phyloP scores from a whole-genome alignment of 164 flowering plant species.

The Buxus sempervirens region DNA sequence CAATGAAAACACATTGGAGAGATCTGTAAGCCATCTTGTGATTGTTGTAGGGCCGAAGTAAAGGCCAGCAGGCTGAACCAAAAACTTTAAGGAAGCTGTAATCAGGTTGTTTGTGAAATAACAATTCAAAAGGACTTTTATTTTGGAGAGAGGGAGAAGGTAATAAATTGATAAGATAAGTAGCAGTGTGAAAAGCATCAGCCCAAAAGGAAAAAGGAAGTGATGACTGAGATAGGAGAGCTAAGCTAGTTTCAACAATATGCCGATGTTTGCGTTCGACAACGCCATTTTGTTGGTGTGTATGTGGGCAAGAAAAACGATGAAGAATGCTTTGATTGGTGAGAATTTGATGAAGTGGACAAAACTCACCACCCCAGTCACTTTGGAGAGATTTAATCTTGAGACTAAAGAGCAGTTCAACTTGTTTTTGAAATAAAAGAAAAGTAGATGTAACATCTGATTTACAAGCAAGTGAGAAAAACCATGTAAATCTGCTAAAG shows the following conservation, averaged over 20 bases:
- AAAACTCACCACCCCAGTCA: too few species aligned
- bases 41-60: not conserved
- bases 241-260: not conserved
- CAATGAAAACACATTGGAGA: not conserved
- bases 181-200: conserved; percentile 3
- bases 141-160: not conserved
- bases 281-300: not conserved
- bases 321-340: too few species aligned
- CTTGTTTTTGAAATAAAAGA: too few species aligned
- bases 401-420: too few species aligned
- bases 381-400: too few species aligned
- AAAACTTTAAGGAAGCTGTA: not conserved
- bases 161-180: not conserved
- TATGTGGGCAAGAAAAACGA: not conserved
- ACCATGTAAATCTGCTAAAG: too few species aligned
- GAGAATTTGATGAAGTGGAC: too few species aligned
- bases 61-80: not conserved
- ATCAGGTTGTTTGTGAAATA: not conserved
- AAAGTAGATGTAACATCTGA: too few species aligned
- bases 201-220: not conserved
- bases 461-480: too few species aligned
- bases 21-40: not conserved
- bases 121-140: too few species aligned
- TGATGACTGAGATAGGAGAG: conserved; percentile 3
- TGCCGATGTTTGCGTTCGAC: conserved; percentile 1